Evolutionary conservation across 2,329 filamentous ascomycete species (phyloP), one percentile per base, ranked within the genome.

Genomic region (Xylogone sp.): DNA sequence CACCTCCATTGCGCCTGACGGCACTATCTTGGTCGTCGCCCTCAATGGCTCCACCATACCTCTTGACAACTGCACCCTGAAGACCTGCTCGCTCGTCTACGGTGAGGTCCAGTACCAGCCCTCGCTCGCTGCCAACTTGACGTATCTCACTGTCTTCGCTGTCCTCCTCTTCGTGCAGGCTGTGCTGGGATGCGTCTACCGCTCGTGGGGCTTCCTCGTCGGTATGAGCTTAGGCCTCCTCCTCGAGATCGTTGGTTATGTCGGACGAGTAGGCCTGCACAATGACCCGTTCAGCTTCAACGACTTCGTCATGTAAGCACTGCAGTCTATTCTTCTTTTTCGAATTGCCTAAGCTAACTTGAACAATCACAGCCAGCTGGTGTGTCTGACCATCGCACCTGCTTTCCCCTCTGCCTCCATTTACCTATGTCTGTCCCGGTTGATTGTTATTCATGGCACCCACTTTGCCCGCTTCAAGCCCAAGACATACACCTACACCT

Each of bases 381-480:
- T 77, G 57, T 75, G 73, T 52, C 65, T 83, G 24, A 78, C 81
- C 43, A 75, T 84, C 27, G 75, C 73, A 0, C 79, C 81, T 0
- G 79, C 77, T 5, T 81, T 83, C 59, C 60, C 82, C 48, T 71
- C 77, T 2, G 81, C 78, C 0, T 76, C 73, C 21, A 74, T 84
- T 58, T 83, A 83, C 62, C 66, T 83, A 24, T 77, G 73, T 2
- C 70, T 83, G 18, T 79, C 78, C 43, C 76, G 81, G 50, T 71
- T 82, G 54, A 75, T 82, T 49, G 61, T 79, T n/a, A 70, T 71
- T 46, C 76, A 81, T 45, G 79, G 79, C 2, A 63, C 67, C 1
- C 63, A 73, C 46, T 64, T 72, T 55, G 76, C 74, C 20, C 66
- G 69, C 13, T 63, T 78, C 43, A 68, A 68, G 27, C 73, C 75